phyloP scores from a whole-genome alignment of 192 early-diverging fungal genomes.

The Coemansia sp. region DNA sequence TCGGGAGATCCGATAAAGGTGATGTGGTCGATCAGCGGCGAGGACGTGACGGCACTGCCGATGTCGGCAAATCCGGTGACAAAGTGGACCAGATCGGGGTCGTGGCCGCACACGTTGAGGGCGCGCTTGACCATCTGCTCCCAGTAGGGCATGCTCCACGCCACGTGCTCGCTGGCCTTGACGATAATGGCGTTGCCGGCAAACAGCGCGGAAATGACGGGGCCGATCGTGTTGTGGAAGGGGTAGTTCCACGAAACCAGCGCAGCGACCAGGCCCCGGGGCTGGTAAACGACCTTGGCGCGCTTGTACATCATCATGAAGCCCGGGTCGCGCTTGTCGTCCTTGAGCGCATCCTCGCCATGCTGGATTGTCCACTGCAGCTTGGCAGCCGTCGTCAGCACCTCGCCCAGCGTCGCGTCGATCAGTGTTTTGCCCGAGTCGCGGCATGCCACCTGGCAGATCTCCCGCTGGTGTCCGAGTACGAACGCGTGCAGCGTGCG shows the following conservation, averaged over 20 bases:
- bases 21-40: conserved; percentile 65
- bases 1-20: conserved; percentile 85
- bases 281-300: conserved; percentile 74
- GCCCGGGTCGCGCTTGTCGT: conserved; percentile 65
- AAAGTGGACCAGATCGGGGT: conserved; percentile 75
- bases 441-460: conserved; percentile 68
- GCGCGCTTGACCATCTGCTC: conserved; percentile 63
- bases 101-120: conserved; percentile 69
- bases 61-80: conserved; percentile 76
- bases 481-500: conserved; percentile 70
- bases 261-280: conserved; percentile 77
- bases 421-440: conserved; percentile 82
- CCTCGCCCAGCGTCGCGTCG: conserved; percentile 82
- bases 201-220: conserved; percentile 77
- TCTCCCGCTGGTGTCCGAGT: conserved; percentile 68
- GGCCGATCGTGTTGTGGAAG: conserved; percentile 75
- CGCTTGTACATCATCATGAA: conserved; percentile 74
- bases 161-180: conserved; percentile 81
- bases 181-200: conserved; percentile 83
- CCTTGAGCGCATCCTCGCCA: conserved; percentile 66
- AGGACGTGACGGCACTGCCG: conserved; percentile 69
- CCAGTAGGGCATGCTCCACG: conserved; percentile 75
- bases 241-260: conserved; percentile 91
- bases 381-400: conserved; percentile 73
- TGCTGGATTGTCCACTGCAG: conserved; percentile 77